phyloP scores from a whole-genome alignment of 164 flowering plant genomes.

The Protea cynaroides region DNA sequence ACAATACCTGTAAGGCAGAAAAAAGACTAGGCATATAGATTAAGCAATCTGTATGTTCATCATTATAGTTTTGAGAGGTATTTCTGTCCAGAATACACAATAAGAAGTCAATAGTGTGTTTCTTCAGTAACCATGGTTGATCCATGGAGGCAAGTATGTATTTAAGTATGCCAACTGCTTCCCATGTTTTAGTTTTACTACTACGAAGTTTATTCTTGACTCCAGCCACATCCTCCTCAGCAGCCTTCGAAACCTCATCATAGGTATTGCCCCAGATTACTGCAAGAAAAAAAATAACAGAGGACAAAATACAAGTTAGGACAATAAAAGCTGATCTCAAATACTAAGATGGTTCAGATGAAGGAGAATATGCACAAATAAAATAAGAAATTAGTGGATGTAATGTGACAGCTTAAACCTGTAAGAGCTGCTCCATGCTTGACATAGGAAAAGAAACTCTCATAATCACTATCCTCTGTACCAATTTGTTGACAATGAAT shows the following conservation, averaged over 20 bases:
- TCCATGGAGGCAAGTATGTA: conserved; percentile 35
- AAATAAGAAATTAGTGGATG: background rate
- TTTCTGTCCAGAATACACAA: conserved; percentile 42
- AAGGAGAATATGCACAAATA: background rate
- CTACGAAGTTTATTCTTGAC: conserved; percentile 43
- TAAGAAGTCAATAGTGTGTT: conserved; percentile 53
- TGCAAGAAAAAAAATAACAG: conserved; percentile 23
- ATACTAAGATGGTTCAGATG: background rate
- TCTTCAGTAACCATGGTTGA: conserved; percentile 64
- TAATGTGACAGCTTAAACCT: conserved; percentile 34
- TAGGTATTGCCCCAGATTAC: conserved; percentile 77
- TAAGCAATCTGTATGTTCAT: conserved; percentile 36
- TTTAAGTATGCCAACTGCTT: conserved; percentile 65
- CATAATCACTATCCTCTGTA: conserved; percentile 46
- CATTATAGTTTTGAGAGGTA: conserved; percentile 10
- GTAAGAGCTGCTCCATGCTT: conserved; percentile 70
- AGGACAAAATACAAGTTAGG: background rate
- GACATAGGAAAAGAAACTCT: conserved; percentile 46
- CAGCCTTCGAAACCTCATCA: conserved; percentile 46
- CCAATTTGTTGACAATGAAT: background rate
- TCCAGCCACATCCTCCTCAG: conserved; percentile 38
- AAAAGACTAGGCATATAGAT: conserved; percentile 42
- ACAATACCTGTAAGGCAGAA: conserved; percentile 63
- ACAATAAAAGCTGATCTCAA: background rate
- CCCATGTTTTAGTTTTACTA: conserved; percentile 61